These are phyloP conservation scores for Mycena belliarum DNA, from an alignment of 768 basidiomycete species.

Conservation along the genomic window DNA sequence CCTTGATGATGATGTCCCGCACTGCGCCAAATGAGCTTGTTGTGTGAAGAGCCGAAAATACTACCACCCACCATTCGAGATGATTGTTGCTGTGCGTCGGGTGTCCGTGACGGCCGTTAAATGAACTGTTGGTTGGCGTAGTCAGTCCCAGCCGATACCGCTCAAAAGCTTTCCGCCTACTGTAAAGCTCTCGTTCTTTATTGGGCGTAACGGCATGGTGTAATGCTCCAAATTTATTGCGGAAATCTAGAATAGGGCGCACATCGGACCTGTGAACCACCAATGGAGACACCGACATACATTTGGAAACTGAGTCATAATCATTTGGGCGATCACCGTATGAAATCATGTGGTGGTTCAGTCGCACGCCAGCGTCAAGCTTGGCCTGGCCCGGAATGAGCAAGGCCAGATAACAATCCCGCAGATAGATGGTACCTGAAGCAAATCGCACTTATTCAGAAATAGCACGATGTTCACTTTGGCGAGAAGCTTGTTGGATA, in stretches of 20 bases:
- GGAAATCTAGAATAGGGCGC: slow-evolving; percentile 61
- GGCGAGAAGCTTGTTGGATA: slow-evolving; percentile 71
- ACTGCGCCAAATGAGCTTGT: slow-evolving; percentile 39
- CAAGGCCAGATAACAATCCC: not conserved
- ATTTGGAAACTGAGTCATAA: slow-evolving; percentile 73
- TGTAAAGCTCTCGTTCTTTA: slow-evolving; percentile 70
- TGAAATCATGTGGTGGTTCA: slow-evolving; percentile 66
- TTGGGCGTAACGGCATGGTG: slow-evolving; percentile 71
- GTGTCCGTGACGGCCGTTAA: slow-evolving; percentile 84
- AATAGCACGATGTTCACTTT: slow-evolving; percentile 81
- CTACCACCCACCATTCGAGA: slow-evolving; percentile 62
- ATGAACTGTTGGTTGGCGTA: slow-evolving; percentile 56
- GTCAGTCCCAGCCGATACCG: not conserved
- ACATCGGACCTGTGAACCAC: slow-evolving; percentile 10
- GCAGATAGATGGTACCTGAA: slow-evolving; percentile 49
- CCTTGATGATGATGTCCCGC: slow-evolving; percentile 69
- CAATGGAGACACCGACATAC: slow-evolving; percentile 40
- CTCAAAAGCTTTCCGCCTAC: slow-evolving; percentile 41
- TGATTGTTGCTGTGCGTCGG: slow-evolving; percentile 69
- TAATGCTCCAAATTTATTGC: slow-evolving; percentile 67
- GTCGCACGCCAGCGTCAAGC: slow-evolving; percentile 71
- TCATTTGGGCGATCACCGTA: slow-evolving; percentile 81
- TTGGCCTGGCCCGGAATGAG: slow-evolving; percentile 51
- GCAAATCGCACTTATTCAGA: slow-evolving; percentile 78
- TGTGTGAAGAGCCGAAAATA: not conserved